Conservation (phyloP, 2,329 filamentous ascomycete species). For the Beauveria pseudobassiana region DNA sequence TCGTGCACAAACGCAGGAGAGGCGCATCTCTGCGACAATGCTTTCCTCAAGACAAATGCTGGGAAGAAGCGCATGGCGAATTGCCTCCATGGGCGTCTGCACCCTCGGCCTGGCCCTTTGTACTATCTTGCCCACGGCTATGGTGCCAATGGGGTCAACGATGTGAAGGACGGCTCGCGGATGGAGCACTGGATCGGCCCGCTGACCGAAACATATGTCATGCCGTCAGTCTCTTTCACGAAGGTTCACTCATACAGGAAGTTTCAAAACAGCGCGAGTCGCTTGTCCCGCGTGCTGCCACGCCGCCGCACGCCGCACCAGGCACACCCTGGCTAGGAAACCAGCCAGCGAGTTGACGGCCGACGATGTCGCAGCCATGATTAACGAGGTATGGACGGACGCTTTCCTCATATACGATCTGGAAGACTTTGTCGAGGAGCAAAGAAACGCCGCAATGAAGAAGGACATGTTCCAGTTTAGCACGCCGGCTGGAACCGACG, state of each 20-base stretch:
- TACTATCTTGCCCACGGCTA: conserved; percentile 29
- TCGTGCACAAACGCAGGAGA: conserved; percentile 20
- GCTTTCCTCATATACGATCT: neutral
- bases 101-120: conserved; percentile 17
- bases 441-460: neutral
- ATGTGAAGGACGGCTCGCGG: conserved; percentile 17
- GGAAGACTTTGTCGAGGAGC: neutral
- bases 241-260: neutral
- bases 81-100: conserved; percentile 15
- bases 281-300: neutral
- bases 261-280: neutral
- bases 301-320: neutral
- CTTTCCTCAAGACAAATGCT: conserved; percentile 11
- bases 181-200: conserved; percentile 22
- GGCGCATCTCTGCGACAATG: conserved; percentile 14
- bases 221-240: neutral
- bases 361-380: neutral
- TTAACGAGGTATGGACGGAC: neutral
- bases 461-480: neutral
- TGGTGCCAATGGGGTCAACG: conserved; percentile 22
- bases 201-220: neutral
- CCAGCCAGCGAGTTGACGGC: conserved; percentile 8
- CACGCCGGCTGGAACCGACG: neutral
- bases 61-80: conserved; percentile 9
- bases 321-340: neutral